Evolutionary conservation across 2,329 filamentous ascomycete genomes (phyloP).

Genomic region (Nemania bipapillata): DNA sequence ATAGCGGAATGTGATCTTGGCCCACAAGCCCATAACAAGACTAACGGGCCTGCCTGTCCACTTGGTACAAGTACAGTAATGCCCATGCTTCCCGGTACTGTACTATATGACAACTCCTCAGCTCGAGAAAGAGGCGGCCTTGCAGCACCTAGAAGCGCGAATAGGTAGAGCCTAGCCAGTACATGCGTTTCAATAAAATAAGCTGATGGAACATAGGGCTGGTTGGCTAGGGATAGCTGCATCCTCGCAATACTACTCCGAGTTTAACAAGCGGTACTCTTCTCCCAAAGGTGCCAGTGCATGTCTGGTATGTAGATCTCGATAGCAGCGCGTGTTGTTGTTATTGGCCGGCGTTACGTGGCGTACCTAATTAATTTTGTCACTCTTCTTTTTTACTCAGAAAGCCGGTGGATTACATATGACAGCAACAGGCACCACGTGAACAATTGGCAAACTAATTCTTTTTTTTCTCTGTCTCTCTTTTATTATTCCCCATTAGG

Average conservation of each 20-base stretch:
- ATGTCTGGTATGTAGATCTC: conserved; percentile 1
- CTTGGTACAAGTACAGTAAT: neutral
- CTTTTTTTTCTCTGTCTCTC: too few species aligned
- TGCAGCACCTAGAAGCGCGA: neutral
- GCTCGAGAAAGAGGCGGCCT: too few species aligned
- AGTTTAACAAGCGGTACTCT: neutral
- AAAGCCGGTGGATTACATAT: neutral
- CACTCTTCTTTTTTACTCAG: neutral
- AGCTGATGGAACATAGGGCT: conserved; percentile 3
- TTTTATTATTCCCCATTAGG: too few species aligned
- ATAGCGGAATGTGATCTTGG: conserved; percentile 11
- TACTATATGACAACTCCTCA: neutral
- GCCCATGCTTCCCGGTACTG: neutral
- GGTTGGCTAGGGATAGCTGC: neutral
- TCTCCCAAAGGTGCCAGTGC: neutral
- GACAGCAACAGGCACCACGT: too few species aligned
- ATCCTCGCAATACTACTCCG: neutral
- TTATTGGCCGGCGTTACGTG: neutral
- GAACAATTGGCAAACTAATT: too few species aligned
- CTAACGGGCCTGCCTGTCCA: neutral
- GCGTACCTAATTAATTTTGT: neutral
- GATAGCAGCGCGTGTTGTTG: neutral
- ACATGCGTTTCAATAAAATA: neutral
- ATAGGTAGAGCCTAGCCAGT: neutral
- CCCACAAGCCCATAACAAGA: conserved; percentile 1